A percentile compares a stretch with the other conserved stretches of the same genome.
Evolutionary conservation across 129 eudicot species (phyloP).

Genomic region (Artemisia tridentata): DNA sequence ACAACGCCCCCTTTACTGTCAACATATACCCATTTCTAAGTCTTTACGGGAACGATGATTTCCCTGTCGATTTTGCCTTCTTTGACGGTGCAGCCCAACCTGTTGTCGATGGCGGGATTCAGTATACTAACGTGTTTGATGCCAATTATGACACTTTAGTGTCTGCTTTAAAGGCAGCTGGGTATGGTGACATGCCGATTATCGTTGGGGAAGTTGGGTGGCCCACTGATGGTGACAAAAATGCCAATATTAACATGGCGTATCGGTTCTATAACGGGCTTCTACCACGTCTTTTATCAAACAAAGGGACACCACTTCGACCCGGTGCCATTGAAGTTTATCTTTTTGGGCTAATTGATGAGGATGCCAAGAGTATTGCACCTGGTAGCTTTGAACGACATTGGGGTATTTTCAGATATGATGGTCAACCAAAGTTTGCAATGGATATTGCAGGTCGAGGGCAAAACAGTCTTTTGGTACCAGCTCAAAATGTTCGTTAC

Average conservation of each 20-base stretch:
- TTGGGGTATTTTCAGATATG: slow-evolving; percentile 83
- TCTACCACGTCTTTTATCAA: slow-evolving; percentile 57
- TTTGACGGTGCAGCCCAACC: slow-evolving; percentile 72
- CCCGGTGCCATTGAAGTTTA: slow-evolving; percentile 66
- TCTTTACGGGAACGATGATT: slow-evolving; percentile 66
- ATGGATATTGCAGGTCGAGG: slow-evolving; percentile 67
- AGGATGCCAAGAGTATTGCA: slow-evolving; percentile 67
- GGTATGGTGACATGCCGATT: slow-evolving; percentile 57
- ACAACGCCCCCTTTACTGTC: slow-evolving; percentile 77
- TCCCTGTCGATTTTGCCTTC: slow-evolving; percentile 83
- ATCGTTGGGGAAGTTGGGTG: slow-evolving; percentile 93
- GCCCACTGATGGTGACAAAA: slow-evolving; percentile 87
- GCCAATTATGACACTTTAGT: slow-evolving; percentile 91
- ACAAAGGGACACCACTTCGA: slow-evolving; percentile 76
- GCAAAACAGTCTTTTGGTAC: slow-evolving; percentile 42
- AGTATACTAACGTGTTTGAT: slow-evolving; percentile 77
- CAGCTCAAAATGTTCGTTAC: slow-evolving; percentile 67
- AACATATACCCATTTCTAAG: slow-evolving; percentile 88
- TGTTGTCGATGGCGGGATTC: slow-evolving; percentile 52
- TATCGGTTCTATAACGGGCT: slow-evolving; percentile 76
- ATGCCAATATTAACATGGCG: slow-evolving; percentile 57
- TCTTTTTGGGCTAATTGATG: slow-evolving; percentile 75
- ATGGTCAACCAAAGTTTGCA: slow-evolving; percentile 77
- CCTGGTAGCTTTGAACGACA: slow-evolving; percentile 85
- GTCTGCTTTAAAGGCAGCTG: slow-evolving; percentile 62